phyloP scores from a whole-genome alignment of 306 rosid genomes.

The Prunus dulcis region DNA sequence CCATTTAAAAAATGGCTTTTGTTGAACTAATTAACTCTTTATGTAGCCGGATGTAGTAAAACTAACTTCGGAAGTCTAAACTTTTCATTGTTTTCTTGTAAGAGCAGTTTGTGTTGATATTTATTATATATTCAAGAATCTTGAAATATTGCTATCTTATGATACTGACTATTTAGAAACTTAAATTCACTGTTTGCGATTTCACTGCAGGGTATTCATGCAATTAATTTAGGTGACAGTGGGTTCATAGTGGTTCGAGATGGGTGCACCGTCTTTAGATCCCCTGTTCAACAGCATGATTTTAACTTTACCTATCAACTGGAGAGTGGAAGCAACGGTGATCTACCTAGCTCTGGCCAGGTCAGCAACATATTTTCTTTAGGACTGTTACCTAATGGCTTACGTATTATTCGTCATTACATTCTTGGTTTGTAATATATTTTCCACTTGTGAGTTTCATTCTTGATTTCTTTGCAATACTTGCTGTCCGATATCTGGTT shows the following conservation, averaged over 20 bases:
- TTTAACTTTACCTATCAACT: constrained; percentile 93
- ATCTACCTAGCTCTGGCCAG: constrained; percentile 99
- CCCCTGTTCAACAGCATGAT: constrained; percentile 98
- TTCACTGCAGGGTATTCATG: constrained; percentile 71
- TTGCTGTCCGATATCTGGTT: not conserved
- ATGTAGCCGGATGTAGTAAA: not conserved
- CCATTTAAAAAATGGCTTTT: not conserved
- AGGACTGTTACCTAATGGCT: not conserved
- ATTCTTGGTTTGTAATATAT: not conserved
- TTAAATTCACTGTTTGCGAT: constrained; percentile 24
- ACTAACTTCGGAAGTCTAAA: not conserved
- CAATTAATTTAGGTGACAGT: constrained; percentile 95
- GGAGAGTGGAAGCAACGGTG: constrained; percentile 71
- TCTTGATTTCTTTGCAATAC: not conserved
- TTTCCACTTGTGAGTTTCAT: not conserved
- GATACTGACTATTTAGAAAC: not conserved
- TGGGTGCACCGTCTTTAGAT: constrained; percentile 85
- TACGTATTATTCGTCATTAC: not conserved
- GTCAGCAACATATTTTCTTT: constrained; percentile 35
- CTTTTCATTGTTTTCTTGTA: not conserved
- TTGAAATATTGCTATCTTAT: not conserved
- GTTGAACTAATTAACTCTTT: not conserved
- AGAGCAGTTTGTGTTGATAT: not conserved
- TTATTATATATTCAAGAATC: not conserved
- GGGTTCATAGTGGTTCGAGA: constrained; percentile 95